Percentiles rank a stretch among this genome's conserved stretches.
Evolutionary conservation across 495 filamentous ascomycete species (phyloP).

Genomic region (Lophium mytilinum): DNA sequence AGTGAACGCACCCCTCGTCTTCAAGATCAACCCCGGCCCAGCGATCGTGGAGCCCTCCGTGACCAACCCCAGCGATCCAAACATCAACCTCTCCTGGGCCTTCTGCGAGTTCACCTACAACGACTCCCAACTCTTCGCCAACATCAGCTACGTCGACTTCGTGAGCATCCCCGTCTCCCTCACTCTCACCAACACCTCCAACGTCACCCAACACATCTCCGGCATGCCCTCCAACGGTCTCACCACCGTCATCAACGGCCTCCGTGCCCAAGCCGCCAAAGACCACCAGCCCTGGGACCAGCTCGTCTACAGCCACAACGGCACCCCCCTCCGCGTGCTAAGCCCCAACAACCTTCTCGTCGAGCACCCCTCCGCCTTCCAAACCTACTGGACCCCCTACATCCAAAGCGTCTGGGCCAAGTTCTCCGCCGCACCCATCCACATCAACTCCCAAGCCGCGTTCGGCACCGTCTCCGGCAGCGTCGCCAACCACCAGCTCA

Average conservation of each 20-base stretch:
- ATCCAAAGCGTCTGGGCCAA: conserved; percentile 56
- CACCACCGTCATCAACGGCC: conserved; percentile 43
- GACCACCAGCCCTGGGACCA: conserved; percentile 58
- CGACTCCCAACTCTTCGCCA: conserved; percentile 57
- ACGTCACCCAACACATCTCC: conserved; percentile 45
- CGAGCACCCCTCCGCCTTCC: conserved; percentile 49
- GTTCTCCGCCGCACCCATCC: conserved; percentile 42
- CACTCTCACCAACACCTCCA: conserved; percentile 45
- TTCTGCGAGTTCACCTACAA: conserved; percentile 75
- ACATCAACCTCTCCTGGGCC: conserved; percentile 55
- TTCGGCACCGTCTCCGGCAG: conserved; percentile 45
- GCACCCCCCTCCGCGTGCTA: conserved; percentile 50
- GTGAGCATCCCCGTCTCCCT: conserved; percentile 58
- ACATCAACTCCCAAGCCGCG: conserved; percentile 55
- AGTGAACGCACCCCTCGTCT: conserved; percentile 51
- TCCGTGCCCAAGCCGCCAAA: conserved; percentile 43
- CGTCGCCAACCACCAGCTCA: conserved; percentile 43
- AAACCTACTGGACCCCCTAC: conserved; percentile 54
- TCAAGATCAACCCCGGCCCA: conserved; percentile 62
- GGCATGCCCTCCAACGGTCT: conserved; percentile 54
- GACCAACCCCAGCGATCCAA: conserved; percentile 57
- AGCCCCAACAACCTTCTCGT: conserved; percentile 58
- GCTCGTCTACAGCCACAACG: conserved; percentile 49
- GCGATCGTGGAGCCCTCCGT: conserved; percentile 64
- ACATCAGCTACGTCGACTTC: conserved; percentile 72